Conservation (phyloP, 106 monocot species). For the Gastrodia elata region DNA sequence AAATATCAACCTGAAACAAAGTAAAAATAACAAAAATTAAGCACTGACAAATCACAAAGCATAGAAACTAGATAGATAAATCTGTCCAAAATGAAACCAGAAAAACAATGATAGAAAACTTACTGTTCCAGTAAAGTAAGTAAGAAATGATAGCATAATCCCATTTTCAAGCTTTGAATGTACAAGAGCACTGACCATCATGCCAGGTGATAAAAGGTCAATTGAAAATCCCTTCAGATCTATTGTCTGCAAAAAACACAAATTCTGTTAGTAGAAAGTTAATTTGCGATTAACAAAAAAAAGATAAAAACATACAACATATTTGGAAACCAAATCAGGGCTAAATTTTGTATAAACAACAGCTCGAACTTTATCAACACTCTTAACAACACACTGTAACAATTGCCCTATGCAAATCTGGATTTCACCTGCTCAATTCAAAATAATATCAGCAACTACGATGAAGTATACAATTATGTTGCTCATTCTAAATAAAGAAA, state of each 20-base stretch:
- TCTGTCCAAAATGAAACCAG: neutral
- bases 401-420: constrained; percentile 37
- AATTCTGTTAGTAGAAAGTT: neutral
- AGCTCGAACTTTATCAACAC: constrained; percentile 54
- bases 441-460: constrained; percentile 1
- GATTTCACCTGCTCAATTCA: constrained; percentile 31
- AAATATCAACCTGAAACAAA: constrained; percentile 69
- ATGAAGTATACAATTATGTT: neutral
- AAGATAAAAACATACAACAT: constrained; percentile 40
- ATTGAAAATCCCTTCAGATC: constrained; percentile 84
- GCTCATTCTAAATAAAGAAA: neutral
- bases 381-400: constrained; percentile 62
- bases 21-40: neutral
- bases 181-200: constrained; percentile 87
- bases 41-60: constrained; percentile 1
- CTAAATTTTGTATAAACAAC: constrained; percentile 48
- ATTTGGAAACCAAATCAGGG: constrained; percentile 51
- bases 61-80: neutral
- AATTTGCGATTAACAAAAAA: neutral
- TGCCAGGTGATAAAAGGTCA: constrained; percentile 86
- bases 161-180: constrained; percentile 81
- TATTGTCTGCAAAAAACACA: constrained; percentile 36
- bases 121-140: constrained; percentile 97
- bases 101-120: constrained; percentile 4
- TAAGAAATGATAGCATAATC: constrained; percentile 82